phyloP scores from a whole-genome alignment of 2,329 filamentous ascomycete species.

The Colletotrichum noveboracense region DNA sequence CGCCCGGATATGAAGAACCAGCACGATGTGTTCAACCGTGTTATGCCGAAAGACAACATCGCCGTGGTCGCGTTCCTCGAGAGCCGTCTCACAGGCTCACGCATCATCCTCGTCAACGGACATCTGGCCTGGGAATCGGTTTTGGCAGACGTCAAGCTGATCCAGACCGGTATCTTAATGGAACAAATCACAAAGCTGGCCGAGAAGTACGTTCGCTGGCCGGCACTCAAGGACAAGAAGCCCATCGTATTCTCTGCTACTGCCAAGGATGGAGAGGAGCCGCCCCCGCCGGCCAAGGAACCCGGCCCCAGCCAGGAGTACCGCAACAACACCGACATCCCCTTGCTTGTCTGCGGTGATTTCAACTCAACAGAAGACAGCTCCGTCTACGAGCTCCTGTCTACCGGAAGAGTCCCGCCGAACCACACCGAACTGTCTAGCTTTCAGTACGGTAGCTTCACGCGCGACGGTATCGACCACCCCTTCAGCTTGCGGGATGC shows the following conservation, averaged over 20 bases:
- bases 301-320: constrained; percentile 88
- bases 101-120: constrained; percentile 90
- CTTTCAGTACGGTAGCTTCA: constrained; percentile 92
- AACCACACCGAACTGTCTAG: constrained; percentile 81
- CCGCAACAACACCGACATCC: constrained; percentile 83
- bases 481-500: constrained; percentile 93
- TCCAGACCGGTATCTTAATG: constrained; percentile 95
- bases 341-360: constrained; percentile 89
- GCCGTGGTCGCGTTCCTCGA: constrained; percentile 92
- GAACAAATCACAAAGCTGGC: constrained; percentile 87
- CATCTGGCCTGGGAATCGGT: constrained; percentile 95
- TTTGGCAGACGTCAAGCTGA: constrained; percentile 91
- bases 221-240: constrained; percentile 82
- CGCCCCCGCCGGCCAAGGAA: constrained; percentile 62
- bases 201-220: constrained; percentile 82
- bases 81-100: constrained; percentile 86
- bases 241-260: constrained; percentile 46
- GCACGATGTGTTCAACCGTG: constrained; percentile 96
- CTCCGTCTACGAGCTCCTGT: constrained; percentile 89
- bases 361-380: constrained; percentile 92
- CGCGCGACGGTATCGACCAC: constrained; percentile 88
- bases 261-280: constrained; percentile 49
- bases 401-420: constrained; percentile 77
- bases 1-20: constrained; percentile 96
- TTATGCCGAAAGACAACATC: constrained; percentile 99